A percentile compares a stretch with the other conserved stretches of the same genome.
Conservation (phyloP, 2,329 filamentous ascomycete genomes). For the Hymenoscyphus linearis region DNA sequence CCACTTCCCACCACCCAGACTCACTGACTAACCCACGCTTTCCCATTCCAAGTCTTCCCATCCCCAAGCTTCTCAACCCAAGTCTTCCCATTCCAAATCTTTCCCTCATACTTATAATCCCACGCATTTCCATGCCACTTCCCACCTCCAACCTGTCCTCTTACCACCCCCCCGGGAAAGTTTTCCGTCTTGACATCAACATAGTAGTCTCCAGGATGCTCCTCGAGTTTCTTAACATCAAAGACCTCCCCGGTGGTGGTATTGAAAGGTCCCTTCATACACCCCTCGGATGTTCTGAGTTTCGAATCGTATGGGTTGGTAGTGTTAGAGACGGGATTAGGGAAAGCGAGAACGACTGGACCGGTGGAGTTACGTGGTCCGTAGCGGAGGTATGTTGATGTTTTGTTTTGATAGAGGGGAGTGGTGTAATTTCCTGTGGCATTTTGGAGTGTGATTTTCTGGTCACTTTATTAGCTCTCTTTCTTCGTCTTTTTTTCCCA, state of each 20-base stretch:
- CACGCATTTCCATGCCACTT: background rate
- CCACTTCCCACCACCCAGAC: too few species aligned
- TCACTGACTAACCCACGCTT: too few species aligned
- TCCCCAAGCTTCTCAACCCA: too few species aligned
- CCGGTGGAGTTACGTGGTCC: constrained; percentile 38
- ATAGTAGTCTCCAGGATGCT: constrained; percentile 43
- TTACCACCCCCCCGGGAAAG: constrained; percentile 41
- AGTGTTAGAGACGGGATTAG: constrained; percentile 38
- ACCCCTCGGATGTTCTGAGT: constrained; percentile 21
- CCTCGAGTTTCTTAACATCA: constrained; percentile 42
- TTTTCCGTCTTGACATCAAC: constrained; percentile 41
- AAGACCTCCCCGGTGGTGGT: constrained; percentile 42
- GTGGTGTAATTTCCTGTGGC: constrained; percentile 42
- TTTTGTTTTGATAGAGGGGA: constrained; percentile 33
- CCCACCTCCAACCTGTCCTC: constrained; percentile 38
- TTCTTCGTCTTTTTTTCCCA: background rate
- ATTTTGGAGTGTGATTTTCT: constrained; percentile 43
- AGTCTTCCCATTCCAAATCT: background rate
- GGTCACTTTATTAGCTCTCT: background rate
- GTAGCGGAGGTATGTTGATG: constrained; percentile 47
- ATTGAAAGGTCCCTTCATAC: constrained; percentile 37
- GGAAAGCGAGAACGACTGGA: constrained; percentile 42
- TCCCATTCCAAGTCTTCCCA: too few species aligned
- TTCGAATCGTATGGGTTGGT: constrained; percentile 21
- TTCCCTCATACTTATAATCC: too few species aligned